Base-by-base conservation (phyloP, 2,329 filamentous ascomycete species). In the Xylariaceae sp. region DNA sequence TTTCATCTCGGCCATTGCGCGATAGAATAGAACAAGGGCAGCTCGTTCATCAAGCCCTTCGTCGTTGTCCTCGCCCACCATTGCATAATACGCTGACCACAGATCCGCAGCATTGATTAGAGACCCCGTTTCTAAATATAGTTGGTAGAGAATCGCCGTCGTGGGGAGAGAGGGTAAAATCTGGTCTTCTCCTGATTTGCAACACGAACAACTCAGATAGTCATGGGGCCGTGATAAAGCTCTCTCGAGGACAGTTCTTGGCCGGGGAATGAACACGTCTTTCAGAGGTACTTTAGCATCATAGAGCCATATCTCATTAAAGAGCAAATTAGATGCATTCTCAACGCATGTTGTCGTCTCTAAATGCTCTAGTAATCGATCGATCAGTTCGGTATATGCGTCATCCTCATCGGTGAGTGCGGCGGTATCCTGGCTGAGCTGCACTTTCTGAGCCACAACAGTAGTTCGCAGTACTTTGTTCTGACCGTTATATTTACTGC, bases 1-100 rank as follows among this genome's bases (percentile, higher is more conserved):
- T 64, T 84, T 85, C 63, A 98, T 67, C 66, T 98, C 93, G 1
- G 92, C 88, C 51, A 97, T 66, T 5, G 80, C 87, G 49, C 83
- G 79, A 66, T 96, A 96, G 67, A 97, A 98, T 47, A 87, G 69
- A 34, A 89, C 82, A 67, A 89, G 74, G 6, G 75, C 76, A 37
- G 73, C 75, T 53, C 79, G 71, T 63, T 83, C 79, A 38, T 75
- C 70, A 6, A 69, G 56, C 4, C 62, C 72, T 40, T 62, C 62
- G 8, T 71, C 67, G 16, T 73, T 72, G 10, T 65, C 67, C 6
- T 64, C 62, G 6, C 77, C 73, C 17, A 86, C 69, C 22, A 86
- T 76, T 14, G 79, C 78, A 54, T 78, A 76, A 64, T 89, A 94
- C 3, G 88, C 86, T 11, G 80, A 77, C 86, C 86, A 91, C 37